A percentile compares a stretch with the other conserved stretches of the same genome.
These are phyloP conservation scores for Penicillium arizonense DNA, from an alignment of 495 filamentous ascomycete species.

Conservation along the genomic window DNA sequence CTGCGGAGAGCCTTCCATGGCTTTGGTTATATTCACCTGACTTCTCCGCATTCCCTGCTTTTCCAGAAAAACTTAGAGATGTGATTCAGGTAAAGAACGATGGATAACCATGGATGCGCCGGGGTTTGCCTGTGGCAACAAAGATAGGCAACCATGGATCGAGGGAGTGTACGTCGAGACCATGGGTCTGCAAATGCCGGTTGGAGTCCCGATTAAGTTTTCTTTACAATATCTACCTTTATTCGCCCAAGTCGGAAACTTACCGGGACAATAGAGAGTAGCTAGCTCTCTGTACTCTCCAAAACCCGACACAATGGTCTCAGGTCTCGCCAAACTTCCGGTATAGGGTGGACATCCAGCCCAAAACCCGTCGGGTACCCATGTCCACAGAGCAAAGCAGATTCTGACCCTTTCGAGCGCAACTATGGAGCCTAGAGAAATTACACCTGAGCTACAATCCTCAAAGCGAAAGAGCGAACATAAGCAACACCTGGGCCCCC, in stretches of 20 bases:
- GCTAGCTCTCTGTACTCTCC: background rate
- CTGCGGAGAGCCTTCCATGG: slow-evolving; percentile 7
- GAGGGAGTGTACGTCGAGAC: slow-evolving; percentile 12
- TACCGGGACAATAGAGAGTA: no score
- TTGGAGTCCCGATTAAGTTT: slow-evolving; percentile 3
- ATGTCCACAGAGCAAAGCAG: background rate
- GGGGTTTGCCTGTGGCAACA: slow-evolving; percentile 5
- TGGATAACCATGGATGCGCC: slow-evolving; percentile 13
- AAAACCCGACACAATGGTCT: background rate
- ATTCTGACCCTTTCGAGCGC: slow-evolving; percentile 1
- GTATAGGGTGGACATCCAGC: background rate
- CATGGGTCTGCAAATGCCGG: slow-evolving; percentile 18
- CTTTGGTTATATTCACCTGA: background rate
- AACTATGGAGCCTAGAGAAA: slow-evolving; percentile 12
- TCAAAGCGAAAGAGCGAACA: slow-evolving; percentile 3
- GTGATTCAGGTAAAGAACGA: background rate
- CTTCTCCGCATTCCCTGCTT: slow-evolving; percentile 23
- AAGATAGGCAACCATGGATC: slow-evolving; percentile 16
- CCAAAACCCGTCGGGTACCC: slow-evolving; percentile 4
- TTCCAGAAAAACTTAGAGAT: slow-evolving; percentile 16
- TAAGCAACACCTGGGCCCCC: slow-evolving; percentile 4
- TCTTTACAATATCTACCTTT: background rate
- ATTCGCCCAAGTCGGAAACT: no score
- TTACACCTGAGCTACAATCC: slow-evolving; percentile 1
- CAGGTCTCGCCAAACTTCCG: background rate